phyloP scores from a whole-genome alignment of 106 monocot species.

The Narthecium ossifragum region DNA sequence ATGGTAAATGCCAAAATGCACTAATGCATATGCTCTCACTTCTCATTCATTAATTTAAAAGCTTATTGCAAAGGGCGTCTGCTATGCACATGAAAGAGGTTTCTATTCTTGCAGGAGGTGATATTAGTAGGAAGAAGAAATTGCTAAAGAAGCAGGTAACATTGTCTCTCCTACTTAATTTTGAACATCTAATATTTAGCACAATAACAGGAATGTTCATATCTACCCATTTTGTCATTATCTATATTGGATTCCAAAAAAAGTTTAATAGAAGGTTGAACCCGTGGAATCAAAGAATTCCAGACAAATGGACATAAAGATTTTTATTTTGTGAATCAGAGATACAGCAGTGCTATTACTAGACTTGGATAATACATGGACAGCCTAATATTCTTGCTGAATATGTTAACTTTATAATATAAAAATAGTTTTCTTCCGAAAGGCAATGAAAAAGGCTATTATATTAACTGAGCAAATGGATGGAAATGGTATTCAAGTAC shows the following conservation, averaged over 20 bases:
- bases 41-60: too few relatives aligned
- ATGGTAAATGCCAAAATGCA: background rate
- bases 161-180: background rate
- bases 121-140: slow-evolving; percentile 97
- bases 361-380: too few relatives aligned
- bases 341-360: too few relatives aligned
- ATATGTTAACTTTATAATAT: too few relatives aligned
- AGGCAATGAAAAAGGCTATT: too few relatives aligned
- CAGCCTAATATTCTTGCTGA: too few relatives aligned
- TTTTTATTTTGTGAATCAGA: background rate
- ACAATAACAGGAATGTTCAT: background rate
- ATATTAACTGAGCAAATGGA: too few relatives aligned
- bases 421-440: too few relatives aligned
- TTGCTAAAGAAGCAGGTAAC: slow-evolving; percentile 86
- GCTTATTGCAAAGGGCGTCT: too few relatives aligned
- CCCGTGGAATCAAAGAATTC: background rate
- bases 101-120: slow-evolving; percentile 59
- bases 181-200: background rate
- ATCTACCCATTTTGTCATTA: background rate
- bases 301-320: background rate
- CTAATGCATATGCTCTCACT: too few relatives aligned
- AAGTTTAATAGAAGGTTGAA: background rate
- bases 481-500: too few relatives aligned
- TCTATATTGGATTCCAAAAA: background rate
- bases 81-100: background rate